Evolutionary conservation across 176 grass and related monocot genomes (phyloP), one percentile per base, ranked within the genome.

Genomic region (Cenchrus purpureus): DNA sequence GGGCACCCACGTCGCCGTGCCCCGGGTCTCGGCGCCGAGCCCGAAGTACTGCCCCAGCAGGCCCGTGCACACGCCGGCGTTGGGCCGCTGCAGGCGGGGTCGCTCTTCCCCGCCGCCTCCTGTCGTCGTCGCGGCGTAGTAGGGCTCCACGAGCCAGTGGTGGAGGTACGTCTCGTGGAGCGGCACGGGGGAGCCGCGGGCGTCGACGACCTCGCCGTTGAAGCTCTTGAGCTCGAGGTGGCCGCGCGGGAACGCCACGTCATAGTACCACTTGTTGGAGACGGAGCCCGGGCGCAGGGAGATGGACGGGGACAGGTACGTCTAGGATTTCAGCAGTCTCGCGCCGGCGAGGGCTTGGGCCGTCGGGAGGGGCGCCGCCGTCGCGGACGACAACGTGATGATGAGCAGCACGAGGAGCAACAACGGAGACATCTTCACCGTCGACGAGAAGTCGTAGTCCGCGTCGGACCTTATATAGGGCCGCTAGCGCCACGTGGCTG

Each of bases 91-190:
- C 48, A 11, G 48, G 51, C 51, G 12, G 8, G 2, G 12, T 9
- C 12, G 51, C n/a, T 40, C 37, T 40, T 40, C 37, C 37, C 37
- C 37, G 37, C 37, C 37, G 4, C 37, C 37, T 1, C 37, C 37
- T 40, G 45, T 75, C 76, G 0, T n/a, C 51, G 51, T 10, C 49
- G 51, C 51, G 1, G 2, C 63, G 13, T 86, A 86, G 58, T 90
- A 95, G 76, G 92, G 88, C 2, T 49, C 71, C 22, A 90, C 76
- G 15, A 91, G 12, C 92, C 92, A 98, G 79, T 98, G 95, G 78
- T 98, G 95, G 53, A 98, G 87, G 68, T 98, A 98, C 2, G 92
- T 93, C 89, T 98, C 95, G 51, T 90, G 85, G 61, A 98, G 95
- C 7, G 95, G 95, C 0, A 98, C 80, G 19, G 87, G 77, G 45